Percentiles rank a stretch among this genome's conserved stretches.
phyloP scores from a whole-genome alignment of 192 early-diverging fungal genomes.

The Coemansia sp. region DNA sequence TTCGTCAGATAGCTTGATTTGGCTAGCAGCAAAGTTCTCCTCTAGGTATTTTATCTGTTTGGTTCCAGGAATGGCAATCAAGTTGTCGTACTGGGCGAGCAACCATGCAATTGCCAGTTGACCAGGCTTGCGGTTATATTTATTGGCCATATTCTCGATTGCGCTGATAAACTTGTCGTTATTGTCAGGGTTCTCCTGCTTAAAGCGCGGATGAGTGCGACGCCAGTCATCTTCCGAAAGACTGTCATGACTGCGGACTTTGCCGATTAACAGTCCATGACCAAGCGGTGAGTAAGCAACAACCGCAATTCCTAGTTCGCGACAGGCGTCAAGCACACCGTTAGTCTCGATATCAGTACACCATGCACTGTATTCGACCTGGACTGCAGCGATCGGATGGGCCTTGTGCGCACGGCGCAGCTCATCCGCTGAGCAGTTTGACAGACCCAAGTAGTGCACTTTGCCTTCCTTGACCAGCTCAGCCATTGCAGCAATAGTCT shows the following conservation, averaged over 20 bases:
- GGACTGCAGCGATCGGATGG: constrained; percentile 65
- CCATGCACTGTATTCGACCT: constrained; percentile 58
- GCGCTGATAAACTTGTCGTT: constrained; percentile 61
- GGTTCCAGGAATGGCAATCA: constrained; percentile 66
- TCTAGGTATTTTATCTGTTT: constrained; percentile 53
- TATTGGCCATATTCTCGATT: constrained; percentile 54
- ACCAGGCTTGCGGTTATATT: constrained; percentile 55
- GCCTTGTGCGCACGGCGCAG: constrained; percentile 65
- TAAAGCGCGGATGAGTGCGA: constrained; percentile 57
- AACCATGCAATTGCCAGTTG: constrained; percentile 71
- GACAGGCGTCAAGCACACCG: constrained; percentile 67
- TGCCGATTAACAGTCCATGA: constrained; percentile 68
- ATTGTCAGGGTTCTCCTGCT: constrained; percentile 58
- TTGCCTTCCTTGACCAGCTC: constrained; percentile 70
- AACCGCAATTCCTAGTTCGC: constrained; percentile 69
- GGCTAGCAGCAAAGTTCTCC: constrained; percentile 34
- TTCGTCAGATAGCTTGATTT: constrained; percentile 30
- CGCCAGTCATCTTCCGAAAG: constrained; percentile 59
- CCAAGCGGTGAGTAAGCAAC: constrained; percentile 75
- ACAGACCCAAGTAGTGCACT: constrained; percentile 61
- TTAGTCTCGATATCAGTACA: constrained; percentile 63
- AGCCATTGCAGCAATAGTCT: constrained; percentile 61
- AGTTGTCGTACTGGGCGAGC: constrained; percentile 48
- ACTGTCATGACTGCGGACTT: constrained; percentile 56
- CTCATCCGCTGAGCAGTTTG: constrained; percentile 61